Percentiles rank a stretch among this genome's conserved stretches.
phyloP scores from a whole-genome alignment of 164 flowering plant species.

The Magnolia officinalis region DNA sequence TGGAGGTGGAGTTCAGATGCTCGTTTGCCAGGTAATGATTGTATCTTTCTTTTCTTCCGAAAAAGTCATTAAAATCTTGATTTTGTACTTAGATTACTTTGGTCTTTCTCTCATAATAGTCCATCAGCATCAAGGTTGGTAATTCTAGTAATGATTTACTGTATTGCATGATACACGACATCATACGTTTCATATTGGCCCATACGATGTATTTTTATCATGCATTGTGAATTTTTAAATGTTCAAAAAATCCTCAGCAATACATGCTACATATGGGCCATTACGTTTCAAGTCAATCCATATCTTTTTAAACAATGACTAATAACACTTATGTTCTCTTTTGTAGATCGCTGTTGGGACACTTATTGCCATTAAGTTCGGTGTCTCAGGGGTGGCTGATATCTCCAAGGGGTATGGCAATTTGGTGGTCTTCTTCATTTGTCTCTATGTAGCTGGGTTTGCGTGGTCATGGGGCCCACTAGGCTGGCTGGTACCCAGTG shows the following conservation, averaged over 20 bases:
- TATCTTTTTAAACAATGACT: too few species aligned
- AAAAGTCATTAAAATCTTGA: neutral
- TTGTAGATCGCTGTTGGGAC: conserved; percentile 15
- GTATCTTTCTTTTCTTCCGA: neutral
- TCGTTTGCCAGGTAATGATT: conserved; percentile 22
- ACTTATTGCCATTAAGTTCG: conserved; percentile 22
- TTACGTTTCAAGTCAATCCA: too few species aligned
- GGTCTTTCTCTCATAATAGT: too few species aligned
- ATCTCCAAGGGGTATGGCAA: conserved; percentile 14
- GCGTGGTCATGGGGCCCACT: conserved; percentile 37
- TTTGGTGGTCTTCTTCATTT: conserved; percentile 18
- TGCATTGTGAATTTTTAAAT: too few species aligned
- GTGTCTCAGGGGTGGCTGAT: conserved; percentile 16
- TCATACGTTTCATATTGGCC: neutral
- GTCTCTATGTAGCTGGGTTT: conserved; percentile 27
- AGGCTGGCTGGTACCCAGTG: conserved; percentile 33
- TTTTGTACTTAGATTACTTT: too few species aligned
- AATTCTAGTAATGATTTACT: too few species aligned
- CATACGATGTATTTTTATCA: too few species aligned
- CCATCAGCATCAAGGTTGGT: too few species aligned
- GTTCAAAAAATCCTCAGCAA: too few species aligned
- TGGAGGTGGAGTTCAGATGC: conserved; percentile 30
- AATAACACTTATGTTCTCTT: neutral
- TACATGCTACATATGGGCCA: too few species aligned
- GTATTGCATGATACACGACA: neutral